Evolutionary conservation across 768 basidiomycete species (phyloP).

Genomic region (Hirschioporus abietinus): DNA sequence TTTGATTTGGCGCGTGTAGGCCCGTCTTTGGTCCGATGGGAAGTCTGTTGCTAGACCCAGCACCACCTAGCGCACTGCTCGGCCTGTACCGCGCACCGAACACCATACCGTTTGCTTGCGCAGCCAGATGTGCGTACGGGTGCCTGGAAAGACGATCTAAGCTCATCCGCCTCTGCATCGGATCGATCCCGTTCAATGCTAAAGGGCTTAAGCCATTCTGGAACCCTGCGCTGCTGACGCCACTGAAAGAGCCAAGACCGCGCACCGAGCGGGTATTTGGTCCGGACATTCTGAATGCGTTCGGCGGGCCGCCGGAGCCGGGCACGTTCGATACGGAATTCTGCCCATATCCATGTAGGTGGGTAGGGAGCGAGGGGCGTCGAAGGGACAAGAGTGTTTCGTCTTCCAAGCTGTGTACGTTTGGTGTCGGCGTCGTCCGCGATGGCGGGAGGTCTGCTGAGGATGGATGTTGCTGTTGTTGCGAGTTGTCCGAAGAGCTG

Average conservation of each 20-base stretch:
- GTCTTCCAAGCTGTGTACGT: neutral
- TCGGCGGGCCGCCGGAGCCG: neutral
- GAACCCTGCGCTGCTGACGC: neutral
- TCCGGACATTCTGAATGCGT: neutral
- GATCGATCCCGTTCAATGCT: neutral
- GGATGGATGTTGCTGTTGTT: neutral
- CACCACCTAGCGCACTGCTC: neutral
- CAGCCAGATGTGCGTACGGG: slow-evolving; percentile 1
- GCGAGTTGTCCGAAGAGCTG: neutral
- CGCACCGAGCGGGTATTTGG: neutral
- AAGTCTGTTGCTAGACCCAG: neutral
- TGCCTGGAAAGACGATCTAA: neutral
- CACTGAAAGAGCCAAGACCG: neutral
- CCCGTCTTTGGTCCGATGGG: neutral
- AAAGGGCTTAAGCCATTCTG: neutral
- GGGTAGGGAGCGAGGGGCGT: slow-evolving; percentile 1
- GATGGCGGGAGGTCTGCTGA: neutral
- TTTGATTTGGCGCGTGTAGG: neutral
- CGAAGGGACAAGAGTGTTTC: slow-evolving; percentile 1
- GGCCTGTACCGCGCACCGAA: neutral
- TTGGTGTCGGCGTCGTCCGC: neutral
- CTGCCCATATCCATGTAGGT: neutral
- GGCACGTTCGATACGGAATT: neutral
- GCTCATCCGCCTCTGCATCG: neutral
- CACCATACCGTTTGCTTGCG: neutral